Base-by-base conservation (phyloP, 306 rosid genomes). In the Begonia loranthoides region DNA sequence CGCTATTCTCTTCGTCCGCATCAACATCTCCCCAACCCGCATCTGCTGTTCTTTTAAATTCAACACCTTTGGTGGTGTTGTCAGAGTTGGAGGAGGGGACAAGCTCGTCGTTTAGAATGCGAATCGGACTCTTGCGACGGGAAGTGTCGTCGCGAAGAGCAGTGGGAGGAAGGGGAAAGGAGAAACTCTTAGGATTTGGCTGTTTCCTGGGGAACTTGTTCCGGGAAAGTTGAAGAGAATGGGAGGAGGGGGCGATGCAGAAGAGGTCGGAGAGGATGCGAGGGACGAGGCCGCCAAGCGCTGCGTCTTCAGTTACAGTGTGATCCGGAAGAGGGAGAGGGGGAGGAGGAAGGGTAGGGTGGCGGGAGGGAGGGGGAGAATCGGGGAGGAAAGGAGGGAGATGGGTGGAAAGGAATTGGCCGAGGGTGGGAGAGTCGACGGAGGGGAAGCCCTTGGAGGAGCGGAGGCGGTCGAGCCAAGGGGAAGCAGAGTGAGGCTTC, bases 391-490 rank as follows among this genome's bases (percentile, higher is more conserved):
- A n/a, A n/a, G 28, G 61, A 6, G 66, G 74, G 69, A 22, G 45
- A n/a, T n/a, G n/a, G 61, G 41, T 10, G 13, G 46, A 21, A 33
- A 85, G 83, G 81, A 82, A 82, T 53, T 77, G 73, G 44, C 76
- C 94, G 33, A 82, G 94, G 70, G 68, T 80, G 10, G 60, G 73
- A 51, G 73, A 45, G 47, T 82, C 79, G 60, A 60, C 75, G 72
- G 80, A 58, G 0, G 94, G 86, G 60, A 90, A 66, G 41, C 95
- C 99, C 58, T 76, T 86, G 66, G 38, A 80, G 66, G 88, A 82
- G 13, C 95, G 88, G 60, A 90, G 95, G 3, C 99, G 87, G 76
- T 82, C 87, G 48, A 90, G 82, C 99, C 94, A 89, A 28, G 36
- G 36, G 22, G 22, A 19, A 2, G n/a, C n/a, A n/a, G n/a, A n/a